Base-by-base conservation (phyloP, 2,329 filamentous ascomycete species). In the Cladobotryum mycophilum region DNA sequence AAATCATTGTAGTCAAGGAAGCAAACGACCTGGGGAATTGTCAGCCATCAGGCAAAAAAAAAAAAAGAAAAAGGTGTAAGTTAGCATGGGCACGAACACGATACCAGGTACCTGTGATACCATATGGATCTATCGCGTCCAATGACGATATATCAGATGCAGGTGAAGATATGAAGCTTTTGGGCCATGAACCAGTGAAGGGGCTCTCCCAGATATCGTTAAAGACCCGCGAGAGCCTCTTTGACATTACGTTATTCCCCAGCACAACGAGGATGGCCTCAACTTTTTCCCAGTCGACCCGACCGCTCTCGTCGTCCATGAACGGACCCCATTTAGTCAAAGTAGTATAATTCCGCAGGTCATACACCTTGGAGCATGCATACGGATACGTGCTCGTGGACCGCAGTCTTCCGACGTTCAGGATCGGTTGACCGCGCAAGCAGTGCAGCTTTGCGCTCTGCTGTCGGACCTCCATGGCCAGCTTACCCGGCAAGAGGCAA, bases 261-360 rank as follows among this genome's bases (percentile, higher is more conserved):
- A 91, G 66, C 2, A 85, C 80, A 3, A 90, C 71, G 74, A 89
- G 80, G 48, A 89, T 79, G 8, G 85, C 82, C 66, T 91, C 87
- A 11, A 90, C 69, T 69, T 87, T 88, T 66, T 91, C 86, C 88
- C 88, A 92, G 65, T 92, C 86, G 0, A 88, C 83, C 5, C 68
- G 66, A 47, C 74, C 75, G 2, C 72, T 76, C 1, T 77, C 80
- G 60, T 90, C 86, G 45, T 79, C 70, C 60, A 77, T 69, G 59
- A 88, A 91, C 0, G 88, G 88, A 0, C 88, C 88, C 86, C 87
- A 91, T 35, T 74, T 64, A 1, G 78, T 84, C 22, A 67, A 64
- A 2, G 70, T 63, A 0, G 79, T 85, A 64, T 89, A 88, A 56
- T 84, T 76, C 1, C 87, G 75, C 44, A 91, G 67, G 61, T 91